A percentile compares a stretch with the other conserved stretches of the same genome.
phyloP scores from a whole-genome alignment of 495 filamentous ascomycete species.

The Collariella sp. region DNA sequence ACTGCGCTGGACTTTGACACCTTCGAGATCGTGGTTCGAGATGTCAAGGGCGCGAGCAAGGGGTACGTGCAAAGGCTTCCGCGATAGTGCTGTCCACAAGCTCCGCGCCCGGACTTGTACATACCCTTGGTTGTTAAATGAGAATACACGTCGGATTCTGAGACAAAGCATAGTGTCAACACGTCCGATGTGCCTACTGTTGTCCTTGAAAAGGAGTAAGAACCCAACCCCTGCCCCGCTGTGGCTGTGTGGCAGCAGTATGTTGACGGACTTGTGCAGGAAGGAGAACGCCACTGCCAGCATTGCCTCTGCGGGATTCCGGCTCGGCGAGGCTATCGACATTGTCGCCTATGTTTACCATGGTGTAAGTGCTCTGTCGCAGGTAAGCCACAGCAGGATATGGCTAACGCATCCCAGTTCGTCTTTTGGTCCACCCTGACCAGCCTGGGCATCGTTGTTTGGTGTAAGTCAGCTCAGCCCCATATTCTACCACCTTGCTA shows the following conservation, averaged over 20 bases:
- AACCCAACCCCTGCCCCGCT: background rate
- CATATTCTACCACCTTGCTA: background rate
- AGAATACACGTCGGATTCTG: constrained; percentile 39
- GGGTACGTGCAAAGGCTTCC: constrained; percentile 99
- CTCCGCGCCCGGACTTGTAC: constrained; percentile 17
- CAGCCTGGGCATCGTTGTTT: constrained; percentile 75
- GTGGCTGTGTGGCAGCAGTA: background rate
- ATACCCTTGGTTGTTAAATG: constrained; percentile 22
- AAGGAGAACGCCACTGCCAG: constrained; percentile 66
- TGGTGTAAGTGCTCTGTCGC: constrained; percentile 50
- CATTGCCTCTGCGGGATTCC: constrained; percentile 64
- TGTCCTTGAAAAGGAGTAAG: constrained; percentile 82
- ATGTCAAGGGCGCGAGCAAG: constrained; percentile 86
- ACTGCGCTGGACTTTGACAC: constrained; percentile 90
- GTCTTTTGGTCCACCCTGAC: constrained; percentile 95
- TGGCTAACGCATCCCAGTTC: constrained; percentile 48
- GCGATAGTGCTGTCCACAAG: constrained; percentile 44
- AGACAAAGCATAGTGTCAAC: constrained; percentile 38
- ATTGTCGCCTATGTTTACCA: constrained; percentile 85
- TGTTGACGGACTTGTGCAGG: constrained; percentile 35
- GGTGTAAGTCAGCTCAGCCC: constrained; percentile 62
- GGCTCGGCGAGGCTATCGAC: constrained; percentile 66
- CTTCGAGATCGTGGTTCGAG: constrained; percentile 81
- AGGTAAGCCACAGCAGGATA: background rate
- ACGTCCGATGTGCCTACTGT: constrained; percentile 57